A percentile compares a stretch with the other conserved stretches of the same genome.
Evolutionary conservation across 1,284 basidiomycete genomes (phyloP).

Genomic region (Rhodotorula mucilaginosa): DNA sequence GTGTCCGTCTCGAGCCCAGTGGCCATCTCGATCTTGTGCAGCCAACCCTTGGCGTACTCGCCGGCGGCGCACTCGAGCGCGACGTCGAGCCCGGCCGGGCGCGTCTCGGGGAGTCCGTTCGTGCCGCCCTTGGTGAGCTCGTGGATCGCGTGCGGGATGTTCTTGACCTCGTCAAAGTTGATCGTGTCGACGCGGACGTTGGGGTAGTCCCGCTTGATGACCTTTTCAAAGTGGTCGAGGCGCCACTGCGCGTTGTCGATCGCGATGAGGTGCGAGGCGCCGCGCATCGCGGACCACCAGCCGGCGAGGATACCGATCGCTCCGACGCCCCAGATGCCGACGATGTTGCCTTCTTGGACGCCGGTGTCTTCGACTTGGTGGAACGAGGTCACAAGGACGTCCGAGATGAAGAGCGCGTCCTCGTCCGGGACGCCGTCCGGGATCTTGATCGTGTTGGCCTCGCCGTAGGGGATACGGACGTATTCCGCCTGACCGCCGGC

Average conservation of each 20-base stretch:
- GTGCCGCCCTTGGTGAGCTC: conserved; percentile 50
- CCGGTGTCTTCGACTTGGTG: conserved; percentile 68
- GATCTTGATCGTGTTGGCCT: conserved; percentile 65
- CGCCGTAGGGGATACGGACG: conserved; percentile 47
- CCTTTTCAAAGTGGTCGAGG: conserved; percentile 60
- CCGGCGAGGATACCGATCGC: conserved; percentile 19
- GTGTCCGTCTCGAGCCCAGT: conserved; percentile 74
- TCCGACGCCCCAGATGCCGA: conserved; percentile 59
- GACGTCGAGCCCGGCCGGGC: conserved; percentile 59
- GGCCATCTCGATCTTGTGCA: conserved; percentile 67
- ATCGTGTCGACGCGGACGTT: conserved; percentile 60
- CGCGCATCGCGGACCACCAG: conserved; percentile 63
- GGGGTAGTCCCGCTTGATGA: conserved; percentile 42
- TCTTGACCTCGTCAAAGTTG: conserved; percentile 61
- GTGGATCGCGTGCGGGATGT: conserved; percentile 56
- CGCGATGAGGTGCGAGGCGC: conserved; percentile 67
- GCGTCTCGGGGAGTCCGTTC: conserved; percentile 20
- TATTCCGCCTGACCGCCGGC: conserved; percentile 70
- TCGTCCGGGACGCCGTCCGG: conserved; percentile 66
- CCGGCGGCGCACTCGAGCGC: conserved; percentile 56
- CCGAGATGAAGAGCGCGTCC: conserved; percentile 48
- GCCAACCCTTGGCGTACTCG: conserved; percentile 42
- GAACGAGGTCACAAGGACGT: conserved; percentile 55
- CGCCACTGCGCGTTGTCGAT: conserved; percentile 66
- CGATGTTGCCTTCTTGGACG: conserved; percentile 63